Evolutionary conservation across 768 basidiomycete genomes (phyloP).

Genomic region (Agaricus blazei): DNA sequence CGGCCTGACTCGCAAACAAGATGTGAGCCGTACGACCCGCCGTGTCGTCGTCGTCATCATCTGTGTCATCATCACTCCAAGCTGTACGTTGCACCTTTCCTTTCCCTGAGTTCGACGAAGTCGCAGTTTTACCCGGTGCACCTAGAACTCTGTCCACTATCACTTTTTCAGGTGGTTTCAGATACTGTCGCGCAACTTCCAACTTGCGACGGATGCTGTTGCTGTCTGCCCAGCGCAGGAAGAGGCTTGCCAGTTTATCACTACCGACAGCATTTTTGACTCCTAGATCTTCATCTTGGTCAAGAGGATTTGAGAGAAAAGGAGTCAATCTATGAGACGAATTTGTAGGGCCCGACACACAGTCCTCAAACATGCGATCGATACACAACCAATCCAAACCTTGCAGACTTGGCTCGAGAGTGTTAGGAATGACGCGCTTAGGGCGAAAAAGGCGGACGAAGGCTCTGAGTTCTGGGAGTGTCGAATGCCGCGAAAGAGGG

Average conservation of each 20-base stretch:
- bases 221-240: conserved; percentile 51
- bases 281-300: conserved; percentile 40
- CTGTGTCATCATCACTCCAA: conserved; percentile 26
- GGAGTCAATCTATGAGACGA: conserved; percentile 4
- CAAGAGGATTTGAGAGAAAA: conserved; percentile 8
- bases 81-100: conserved; percentile 13
- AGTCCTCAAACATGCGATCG: conserved; percentile 59
- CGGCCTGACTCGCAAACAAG: conserved; percentile 43
- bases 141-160: conserved; percentile 30
- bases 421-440: conserved; percentile 73
- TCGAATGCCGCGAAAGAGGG: conserved; percentile 83
- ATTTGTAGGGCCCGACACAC: conserved; percentile 28
- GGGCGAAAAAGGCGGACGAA: conserved; percentile 86
- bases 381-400: conserved; percentile 74
- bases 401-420: conserved; percentile 45
- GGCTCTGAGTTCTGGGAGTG: conserved; percentile 76
- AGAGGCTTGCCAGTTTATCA: conserved; percentile 35
- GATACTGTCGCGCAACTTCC: conserved; percentile 36
- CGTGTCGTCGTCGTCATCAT: conserved; percentile 36
- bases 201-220: conserved; percentile 40
- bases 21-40: conserved; percentile 51
- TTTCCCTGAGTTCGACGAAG: conserved; percentile 10
- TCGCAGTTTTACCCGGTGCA: not conserved
- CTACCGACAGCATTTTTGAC: conserved; percentile 66
- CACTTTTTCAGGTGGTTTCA: conserved; percentile 30